Conservation (phyloP, 2,329 filamentous ascomycete species). For the Falciphora oryzae region DNA sequence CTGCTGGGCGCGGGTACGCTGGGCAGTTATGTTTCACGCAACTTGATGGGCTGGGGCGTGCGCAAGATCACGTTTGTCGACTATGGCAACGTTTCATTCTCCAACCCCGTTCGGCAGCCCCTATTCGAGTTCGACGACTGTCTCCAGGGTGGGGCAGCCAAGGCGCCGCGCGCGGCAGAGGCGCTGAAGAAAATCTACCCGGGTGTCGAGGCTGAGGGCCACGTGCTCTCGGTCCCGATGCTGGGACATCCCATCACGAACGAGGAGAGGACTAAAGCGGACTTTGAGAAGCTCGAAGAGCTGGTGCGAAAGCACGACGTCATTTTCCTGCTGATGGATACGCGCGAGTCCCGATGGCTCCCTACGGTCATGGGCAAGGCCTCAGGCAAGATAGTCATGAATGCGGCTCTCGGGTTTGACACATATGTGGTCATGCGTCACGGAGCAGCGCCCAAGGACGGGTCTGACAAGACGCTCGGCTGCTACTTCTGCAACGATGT, state of each 20-base stretch:
- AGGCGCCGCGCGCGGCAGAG: slow-evolving; percentile 75
- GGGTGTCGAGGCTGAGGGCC: slow-evolving; percentile 74
- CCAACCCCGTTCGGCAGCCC: slow-evolving; percentile 92
- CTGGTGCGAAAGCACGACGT: slow-evolving; percentile 83
- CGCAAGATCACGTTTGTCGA: slow-evolving; percentile 94
- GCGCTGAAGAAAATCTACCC: slow-evolving; percentile 84
- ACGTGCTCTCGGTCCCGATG: slow-evolving; percentile 88
- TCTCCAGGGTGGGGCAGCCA: slow-evolving; percentile 73
- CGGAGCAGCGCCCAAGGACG: slow-evolving; percentile 56
- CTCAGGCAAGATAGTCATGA: slow-evolving; percentile 90
- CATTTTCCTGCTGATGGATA: slow-evolving; percentile 96
- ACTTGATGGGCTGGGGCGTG: slow-evolving; percentile 92
- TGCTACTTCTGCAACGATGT: slow-evolving; percentile 99
- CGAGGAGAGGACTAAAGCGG: slow-evolving; percentile 58
- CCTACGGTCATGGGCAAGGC: slow-evolving; percentile 96
- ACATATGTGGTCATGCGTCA: slow-evolving; percentile 97
- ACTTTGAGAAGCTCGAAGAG: slow-evolving; percentile 69
- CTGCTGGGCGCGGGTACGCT: slow-evolving; percentile 88
- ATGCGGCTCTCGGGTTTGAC: slow-evolving; percentile 92
- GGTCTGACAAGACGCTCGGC: slow-evolving; percentile 64
- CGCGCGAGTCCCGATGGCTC: slow-evolving; percentile 88
- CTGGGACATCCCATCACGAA: slow-evolving; percentile 83
- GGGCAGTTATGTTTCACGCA: slow-evolving; percentile 88
- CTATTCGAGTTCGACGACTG: slow-evolving; percentile 90
- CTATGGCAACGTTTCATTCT: slow-evolving; percentile 88